Evolutionary conservation across 148 eudicot species (phyloP), one percentile per base, ranked within the genome.

Genomic region (Hydrangea macrophylla): DNA sequence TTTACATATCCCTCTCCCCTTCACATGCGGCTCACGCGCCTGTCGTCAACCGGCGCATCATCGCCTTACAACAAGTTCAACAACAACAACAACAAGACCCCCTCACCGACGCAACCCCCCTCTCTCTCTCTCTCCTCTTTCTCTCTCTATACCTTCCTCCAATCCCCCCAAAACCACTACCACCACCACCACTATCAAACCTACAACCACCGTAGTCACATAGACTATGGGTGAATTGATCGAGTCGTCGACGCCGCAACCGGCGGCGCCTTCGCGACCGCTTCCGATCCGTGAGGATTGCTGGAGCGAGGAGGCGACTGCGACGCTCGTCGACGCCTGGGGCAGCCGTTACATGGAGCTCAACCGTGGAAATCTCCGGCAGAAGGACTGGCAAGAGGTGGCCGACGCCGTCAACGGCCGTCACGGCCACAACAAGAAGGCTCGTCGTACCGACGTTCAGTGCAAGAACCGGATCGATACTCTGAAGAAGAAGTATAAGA

Each of bases 381-480:
- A 86, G 82, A 86, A 86, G 67, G 89, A 89, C 62, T 89, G 96
- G 96, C 89, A 86, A 64, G 88, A 89, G 78, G 96, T 89, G 5
- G 92, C 92, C 0, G 96, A 84, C 25, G 61, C 82, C 55, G 96
- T 89, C 17, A 89, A 89, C 70, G 64, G 59, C 6, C 80, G 70
- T 33, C 96, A 86, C 62, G 96, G 92, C 17, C 89, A 82, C 10
- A 70, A 64, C 37, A 86, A 82, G 85, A 86, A 86, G 60, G 77
- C 85, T 0, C 64, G 77, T 0, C 75, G 96, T 2, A 84, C 92
- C 22, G 96, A 89, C 28, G 89, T 89, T 5, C 96, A 89, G 78
- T 86, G 96, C 31, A 89, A 89, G 88, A 89, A 89, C 54, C 89
- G 96, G 13, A 86, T 89, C 68, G 96, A 89, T 60, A 89, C 96